Evolutionary conservation across 805 yeast species (phyloP).

Genomic region (Metschnikowia amazonensis): DNA sequence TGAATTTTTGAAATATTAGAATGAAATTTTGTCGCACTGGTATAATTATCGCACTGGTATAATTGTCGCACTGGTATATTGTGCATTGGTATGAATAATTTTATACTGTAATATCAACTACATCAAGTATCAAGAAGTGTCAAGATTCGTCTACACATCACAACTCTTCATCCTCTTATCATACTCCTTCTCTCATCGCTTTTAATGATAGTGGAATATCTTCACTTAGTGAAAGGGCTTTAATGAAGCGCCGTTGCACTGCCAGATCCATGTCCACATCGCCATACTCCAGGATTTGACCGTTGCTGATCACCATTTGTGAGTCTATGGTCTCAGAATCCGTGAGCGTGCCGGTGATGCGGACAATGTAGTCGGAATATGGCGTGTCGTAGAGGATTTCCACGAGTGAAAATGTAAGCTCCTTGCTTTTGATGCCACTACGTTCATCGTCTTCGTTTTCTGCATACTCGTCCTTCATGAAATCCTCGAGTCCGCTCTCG

Average conservation of each 20-base stretch:
- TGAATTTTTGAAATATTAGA: no score
- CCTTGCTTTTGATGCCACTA: background rate
- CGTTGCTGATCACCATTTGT: conserved; percentile 30
- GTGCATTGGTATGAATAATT: no score
- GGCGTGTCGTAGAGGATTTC: conserved; percentile 24
- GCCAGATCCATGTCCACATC: conserved; percentile 25
- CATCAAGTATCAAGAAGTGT: no score
- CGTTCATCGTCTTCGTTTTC: conserved; percentile 9
- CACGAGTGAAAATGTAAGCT: conserved; percentile 16
- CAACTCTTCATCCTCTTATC: no score
- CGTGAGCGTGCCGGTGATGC: conserved; percentile 18
- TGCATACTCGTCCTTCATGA: conserved; percentile 21
- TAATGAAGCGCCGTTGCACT: conserved; percentile 18
- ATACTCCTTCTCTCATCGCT: no score
- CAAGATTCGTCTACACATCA: no score
- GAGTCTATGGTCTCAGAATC: conserved; percentile 13
- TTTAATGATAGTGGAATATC: conserved; percentile 25
- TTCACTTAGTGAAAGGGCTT: conserved; percentile 31
- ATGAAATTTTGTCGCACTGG: no score
- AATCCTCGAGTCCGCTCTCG: conserved; percentile 24
- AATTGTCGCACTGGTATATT: no score
- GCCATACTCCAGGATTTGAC: conserved; percentile 18
- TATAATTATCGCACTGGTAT: no score
- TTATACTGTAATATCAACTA: no score
- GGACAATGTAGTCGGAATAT: conserved; percentile 22